Percentiles rank a stretch among this genome's conserved stretches.
phyloP scores from a whole-genome alignment of 768 basidiomycete species.

The Tremella yokohamensis region DNA sequence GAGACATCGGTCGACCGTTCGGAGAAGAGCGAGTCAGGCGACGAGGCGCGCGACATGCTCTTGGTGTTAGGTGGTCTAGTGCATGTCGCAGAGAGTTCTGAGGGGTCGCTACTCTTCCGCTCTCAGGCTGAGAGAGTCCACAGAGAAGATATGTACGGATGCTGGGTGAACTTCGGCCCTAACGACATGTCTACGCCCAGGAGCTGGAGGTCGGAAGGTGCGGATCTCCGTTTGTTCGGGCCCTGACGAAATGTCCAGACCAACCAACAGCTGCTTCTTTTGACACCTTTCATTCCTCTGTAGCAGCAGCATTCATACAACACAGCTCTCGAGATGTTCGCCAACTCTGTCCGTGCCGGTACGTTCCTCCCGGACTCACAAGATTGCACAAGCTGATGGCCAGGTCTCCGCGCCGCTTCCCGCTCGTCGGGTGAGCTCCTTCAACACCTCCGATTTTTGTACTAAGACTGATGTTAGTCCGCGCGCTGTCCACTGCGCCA shows the following conservation, averaged over 20 bases:
- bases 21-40: constrained; percentile 27
- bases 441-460: background rate
- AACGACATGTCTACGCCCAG: too few species aligned
- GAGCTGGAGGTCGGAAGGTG: too few species aligned
- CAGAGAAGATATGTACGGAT: too few species aligned
- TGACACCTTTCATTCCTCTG: background rate
- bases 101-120: too few species aligned
- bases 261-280: too few species aligned
- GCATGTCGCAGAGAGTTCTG: too few species aligned
- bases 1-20: constrained; percentile 3
- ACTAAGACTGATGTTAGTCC: constrained; percentile 17
- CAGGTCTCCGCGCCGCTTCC: constrained; percentile 43
- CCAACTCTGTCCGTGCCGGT: constrained; percentile 38
- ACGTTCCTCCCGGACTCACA: constrained; percentile 6
- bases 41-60: background rate
- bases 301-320: background rate
- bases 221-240: too few species aligned
- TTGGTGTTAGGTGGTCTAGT: too few species aligned
- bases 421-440: constrained; percentile 34
- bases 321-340: constrained; percentile 27
- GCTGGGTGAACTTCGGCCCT: too few species aligned
- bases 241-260: too few species aligned
- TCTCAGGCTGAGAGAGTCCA: too few species aligned
- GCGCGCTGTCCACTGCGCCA: constrained; percentile 39
- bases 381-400: constrained; percentile 4